Conservation (phyloP, 345 rosid species). For the Rhodamnia rubescens region DNA sequence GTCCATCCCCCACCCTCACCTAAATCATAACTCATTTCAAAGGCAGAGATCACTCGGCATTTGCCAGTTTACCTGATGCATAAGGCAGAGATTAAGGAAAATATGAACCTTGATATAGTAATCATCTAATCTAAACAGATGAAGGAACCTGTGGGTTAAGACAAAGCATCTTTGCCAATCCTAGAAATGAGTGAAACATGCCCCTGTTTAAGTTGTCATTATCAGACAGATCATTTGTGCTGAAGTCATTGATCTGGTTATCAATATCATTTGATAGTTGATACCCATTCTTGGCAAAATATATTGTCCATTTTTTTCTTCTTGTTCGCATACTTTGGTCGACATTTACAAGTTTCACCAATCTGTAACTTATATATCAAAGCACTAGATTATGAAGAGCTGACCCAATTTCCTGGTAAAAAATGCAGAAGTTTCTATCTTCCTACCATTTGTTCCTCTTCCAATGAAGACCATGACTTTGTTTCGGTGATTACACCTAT, state of each 20-base stretch:
- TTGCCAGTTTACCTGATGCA: background rate
- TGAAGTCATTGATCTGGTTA: background rate
- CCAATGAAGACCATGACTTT: no score
- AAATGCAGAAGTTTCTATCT: no score
- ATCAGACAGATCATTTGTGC: background rate
- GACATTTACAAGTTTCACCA: background rate
- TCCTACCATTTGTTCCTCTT: no score
- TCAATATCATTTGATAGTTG: background rate
- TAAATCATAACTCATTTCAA: background rate
- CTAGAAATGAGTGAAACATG: background rate
- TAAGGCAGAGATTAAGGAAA: background rate
- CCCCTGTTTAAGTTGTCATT: background rate
- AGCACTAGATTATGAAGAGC: no score
- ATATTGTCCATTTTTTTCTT: background rate
- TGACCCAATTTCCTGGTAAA: no score
- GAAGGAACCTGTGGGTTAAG: background rate
- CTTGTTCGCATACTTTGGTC: background rate
- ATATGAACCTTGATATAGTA: background rate
- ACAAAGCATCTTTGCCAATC: background rate
- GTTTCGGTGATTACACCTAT: no score
- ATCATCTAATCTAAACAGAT: background rate
- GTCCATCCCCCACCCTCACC: background rate
- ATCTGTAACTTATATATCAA: no score
- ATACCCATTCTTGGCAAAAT: background rate
- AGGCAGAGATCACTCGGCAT: background rate